Base-by-base conservation (phyloP, 192 early-diverging fungal species). In the Chytriomyces confervae region DNA sequence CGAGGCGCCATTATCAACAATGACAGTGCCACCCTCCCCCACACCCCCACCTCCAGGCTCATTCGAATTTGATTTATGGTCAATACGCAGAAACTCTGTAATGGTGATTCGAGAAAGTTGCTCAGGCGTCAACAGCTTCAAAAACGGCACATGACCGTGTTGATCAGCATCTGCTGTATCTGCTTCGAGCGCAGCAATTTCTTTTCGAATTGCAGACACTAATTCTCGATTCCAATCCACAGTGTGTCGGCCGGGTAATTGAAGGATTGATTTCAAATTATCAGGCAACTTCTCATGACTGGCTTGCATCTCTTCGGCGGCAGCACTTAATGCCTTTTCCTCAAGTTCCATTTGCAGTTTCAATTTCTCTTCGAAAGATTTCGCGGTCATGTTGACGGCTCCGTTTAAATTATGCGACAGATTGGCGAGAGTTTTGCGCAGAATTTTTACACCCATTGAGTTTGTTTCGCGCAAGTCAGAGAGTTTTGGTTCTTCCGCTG, bases 21-120 rank as follows among this genome's bases (percentile, higher is more conserved):
- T 81, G 67, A 11, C 20, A 3, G 1, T 16, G 43, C 77, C 47
- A 45, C 3, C 47, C 76, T 78, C 61, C 44, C 65, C 50, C n/a
- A 83, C 79, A 46, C 63, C 13, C 27, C 88, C 86, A 75, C 87
- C 10, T 66, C 76, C 20, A 62, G 11, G 9, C 68, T 43, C 44
- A 46, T 47, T 44, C 36, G 36, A 43, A 46, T 50, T 45, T 16
- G 10, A 23, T 46, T 20, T 51, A 2, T 44, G 16, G 16, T 68
- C 86, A 13, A 91, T 77, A 16, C 93, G 88, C 63, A 96, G 61
- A 2, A 95, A 79, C 78, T 95, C 94, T 8, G 94, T 79, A 63
- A 98, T 96, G 18, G 93, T 92, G 62, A 97, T 93, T 4, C 93
- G 86, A 2, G 94, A 89, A 36, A 96, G 82, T 77, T 93, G 93